A percentile compares a stretch with the other conserved stretches of the same genome.
Conservation (phyloP, 768 basidiomycete species). For the Suillus decipiens region DNA sequence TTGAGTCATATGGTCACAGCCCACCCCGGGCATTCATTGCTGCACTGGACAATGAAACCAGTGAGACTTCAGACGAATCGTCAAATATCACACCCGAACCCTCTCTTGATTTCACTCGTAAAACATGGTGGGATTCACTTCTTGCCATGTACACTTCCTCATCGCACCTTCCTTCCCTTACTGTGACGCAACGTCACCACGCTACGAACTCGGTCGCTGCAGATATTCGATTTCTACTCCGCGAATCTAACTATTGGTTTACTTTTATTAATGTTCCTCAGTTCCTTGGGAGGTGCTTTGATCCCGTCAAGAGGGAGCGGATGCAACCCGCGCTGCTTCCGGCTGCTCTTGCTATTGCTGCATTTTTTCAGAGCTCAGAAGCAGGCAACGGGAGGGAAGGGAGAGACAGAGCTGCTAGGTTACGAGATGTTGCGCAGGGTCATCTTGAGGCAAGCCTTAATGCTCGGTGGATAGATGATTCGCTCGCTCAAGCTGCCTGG, state of each 20-base stretch:
- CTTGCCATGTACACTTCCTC: constrained; percentile 51
- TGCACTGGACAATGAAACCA: constrained; percentile 16
- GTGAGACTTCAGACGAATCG: constrained; percentile 18
- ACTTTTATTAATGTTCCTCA: constrained; percentile 72
- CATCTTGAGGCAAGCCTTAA: constrained; percentile 72
- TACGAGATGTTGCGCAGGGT: constrained; percentile 69
- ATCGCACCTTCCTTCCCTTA: constrained; percentile 35
- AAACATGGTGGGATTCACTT: constrained; percentile 81
- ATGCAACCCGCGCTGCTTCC: constrained; percentile 72
- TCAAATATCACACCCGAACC: constrained; percentile 50
- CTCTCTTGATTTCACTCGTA: constrained; percentile 64
- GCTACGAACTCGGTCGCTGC: constrained; percentile 47
- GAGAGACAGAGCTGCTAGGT: constrained; percentile 55
- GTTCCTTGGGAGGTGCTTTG: constrained; percentile 61
- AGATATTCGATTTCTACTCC: constrained; percentile 68
- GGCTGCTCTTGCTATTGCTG: constrained; percentile 63
- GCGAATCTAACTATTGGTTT: constrained; percentile 68
- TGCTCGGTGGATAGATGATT: constrained; percentile 72
- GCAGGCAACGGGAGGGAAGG: constrained; percentile 50
- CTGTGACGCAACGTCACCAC: constrained; percentile 45
- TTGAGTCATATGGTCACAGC: constrained; percentile 5
- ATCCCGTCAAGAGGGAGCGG: constrained; percentile 50
- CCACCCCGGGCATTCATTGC: constrained; percentile 13
- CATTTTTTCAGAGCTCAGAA: constrained; percentile 71
- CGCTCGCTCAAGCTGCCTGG: constrained; percentile 76